A percentile compares a stretch with the other conserved stretches of the same genome.
Evolutionary conservation across 2,329 filamentous ascomycete genomes (phyloP).

Genomic region (Nannizziopsis arthrosporioides): DNA sequence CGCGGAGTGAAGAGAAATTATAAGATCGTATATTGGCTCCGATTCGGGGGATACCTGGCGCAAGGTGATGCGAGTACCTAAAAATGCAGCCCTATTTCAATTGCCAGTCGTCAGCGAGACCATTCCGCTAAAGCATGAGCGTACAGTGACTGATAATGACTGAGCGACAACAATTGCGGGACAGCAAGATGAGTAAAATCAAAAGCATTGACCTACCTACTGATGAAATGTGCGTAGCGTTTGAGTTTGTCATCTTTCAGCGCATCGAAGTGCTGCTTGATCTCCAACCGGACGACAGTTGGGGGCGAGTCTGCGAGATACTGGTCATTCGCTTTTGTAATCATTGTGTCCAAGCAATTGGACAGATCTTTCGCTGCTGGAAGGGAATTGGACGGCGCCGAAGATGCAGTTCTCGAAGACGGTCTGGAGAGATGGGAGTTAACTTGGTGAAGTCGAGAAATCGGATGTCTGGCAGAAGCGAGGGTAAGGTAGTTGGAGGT

Average conservation of each 20-base stretch:
- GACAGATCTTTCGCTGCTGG: constrained; percentile 2
- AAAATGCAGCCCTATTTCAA: constrained; percentile 55
- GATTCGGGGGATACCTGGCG: constrained; percentile 74
- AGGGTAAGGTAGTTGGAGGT: not conserved
- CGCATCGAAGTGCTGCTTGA: constrained; percentile 81
- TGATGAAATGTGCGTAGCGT: constrained; percentile 84
- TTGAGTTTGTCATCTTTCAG: constrained; percentile 52
- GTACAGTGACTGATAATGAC: not conserved
- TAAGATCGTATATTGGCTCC: constrained; percentile 69
- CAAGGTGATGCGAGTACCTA: constrained; percentile 65
- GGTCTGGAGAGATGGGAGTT: not conserved
- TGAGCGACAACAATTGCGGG: not conserved
- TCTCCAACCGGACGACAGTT: constrained; percentile 72
- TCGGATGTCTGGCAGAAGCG: not conserved
- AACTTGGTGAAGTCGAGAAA: not conserved
- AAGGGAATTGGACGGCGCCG: not conserved
- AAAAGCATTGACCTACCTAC: constrained; percentile 53
- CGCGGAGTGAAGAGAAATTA: constrained; percentile 57
- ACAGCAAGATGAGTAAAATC: no score
- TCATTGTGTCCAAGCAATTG: constrained; percentile 24
- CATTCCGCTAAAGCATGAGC: not conserved
- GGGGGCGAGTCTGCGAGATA: constrained; percentile 89
- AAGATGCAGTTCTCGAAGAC: constrained; percentile 4
- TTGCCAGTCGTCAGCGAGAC: constrained; percentile 1
- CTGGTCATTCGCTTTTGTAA: constrained; percentile 42